Evolutionary conservation across 495 filamentous ascomycete genomes (phyloP).

Genomic region (Penicillium flavigenum): DNA sequence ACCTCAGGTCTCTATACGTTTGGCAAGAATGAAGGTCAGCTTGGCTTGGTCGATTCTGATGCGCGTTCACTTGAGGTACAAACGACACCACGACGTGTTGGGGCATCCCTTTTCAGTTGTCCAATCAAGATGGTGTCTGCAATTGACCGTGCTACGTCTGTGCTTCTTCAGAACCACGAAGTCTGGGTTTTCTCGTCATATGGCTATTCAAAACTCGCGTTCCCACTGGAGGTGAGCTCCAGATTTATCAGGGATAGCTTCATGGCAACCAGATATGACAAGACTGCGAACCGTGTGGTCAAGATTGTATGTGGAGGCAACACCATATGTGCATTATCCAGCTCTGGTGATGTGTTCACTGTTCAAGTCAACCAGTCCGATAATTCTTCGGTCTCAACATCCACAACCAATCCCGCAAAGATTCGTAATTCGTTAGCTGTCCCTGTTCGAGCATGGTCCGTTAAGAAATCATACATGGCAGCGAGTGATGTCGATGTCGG

Average conservation of each 20-base stretch:
- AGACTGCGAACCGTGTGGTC: conserved; percentile 59
- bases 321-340: conserved; percentile 83
- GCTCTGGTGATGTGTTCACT: conserved; percentile 81
- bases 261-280: conserved; percentile 66
- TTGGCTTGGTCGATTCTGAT: conserved; percentile 92
- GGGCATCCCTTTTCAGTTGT: conserved; percentile 77
- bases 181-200: conserved; percentile 93
- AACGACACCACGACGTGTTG: conserved; percentile 77
- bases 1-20: conserved; percentile 82
- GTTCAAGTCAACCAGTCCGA: conserved; percentile 68
- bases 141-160: conserved; percentile 84
- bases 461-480: conserved; percentile 78
- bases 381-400: conserved; percentile 56
- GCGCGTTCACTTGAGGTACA: conserved; percentile 85
- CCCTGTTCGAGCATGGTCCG: conserved; percentile 77
- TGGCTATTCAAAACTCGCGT: conserved; percentile 81
- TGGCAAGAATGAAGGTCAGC: conserved; percentile 93
- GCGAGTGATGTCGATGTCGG: conserved; percentile 84
- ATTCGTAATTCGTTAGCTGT: conserved; percentile 72
- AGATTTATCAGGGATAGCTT: conserved; percentile 66
- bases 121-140: conserved; percentile 78
- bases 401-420: conserved; percentile 87
- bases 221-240: conserved; percentile 71
- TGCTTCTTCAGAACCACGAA: conserved; percentile 80
- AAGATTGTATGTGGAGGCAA: conserved; percentile 83